Conservation (phyloP, 2,329 filamentous ascomycete genomes). For the Chrysosphaeria jannelii region DNA sequence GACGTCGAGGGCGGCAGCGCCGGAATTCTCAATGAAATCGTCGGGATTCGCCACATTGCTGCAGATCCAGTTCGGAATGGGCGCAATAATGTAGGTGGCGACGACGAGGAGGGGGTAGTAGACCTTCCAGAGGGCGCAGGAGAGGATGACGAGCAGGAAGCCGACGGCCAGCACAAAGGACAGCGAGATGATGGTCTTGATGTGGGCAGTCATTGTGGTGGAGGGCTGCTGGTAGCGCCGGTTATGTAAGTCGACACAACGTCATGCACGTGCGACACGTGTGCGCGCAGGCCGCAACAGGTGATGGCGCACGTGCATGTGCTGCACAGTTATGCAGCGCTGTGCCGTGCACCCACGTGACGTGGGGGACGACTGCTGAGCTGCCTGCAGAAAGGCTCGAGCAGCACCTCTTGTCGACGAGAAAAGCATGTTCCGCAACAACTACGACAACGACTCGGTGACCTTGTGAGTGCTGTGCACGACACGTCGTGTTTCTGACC, state of each 20-base stretch:
- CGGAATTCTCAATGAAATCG: slow-evolving; percentile 72
- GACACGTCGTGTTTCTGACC: slow-evolving; percentile 3
- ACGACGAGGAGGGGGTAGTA: slow-evolving; percentile 92
- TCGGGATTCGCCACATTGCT: slow-evolving; percentile 65
- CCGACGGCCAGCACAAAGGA: slow-evolving; percentile 97
- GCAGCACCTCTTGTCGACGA: slow-evolving; percentile 1
- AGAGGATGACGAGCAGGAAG: slow-evolving; percentile 96
- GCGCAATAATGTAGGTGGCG: slow-evolving; percentile 77
- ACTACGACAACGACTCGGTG: slow-evolving; percentile 99
- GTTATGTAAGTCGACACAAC: neutral
- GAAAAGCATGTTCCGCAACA: slow-evolving; percentile 85
- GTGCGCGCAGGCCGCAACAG: neutral
- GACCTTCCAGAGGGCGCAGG: slow-evolving; percentile 76
- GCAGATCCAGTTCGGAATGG: slow-evolving; percentile 91
- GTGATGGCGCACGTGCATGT: neutral
- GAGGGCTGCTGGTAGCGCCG: too few species aligned
- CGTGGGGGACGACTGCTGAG: slow-evolving; percentile 5
- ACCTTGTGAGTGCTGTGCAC: slow-evolving; percentile 53
- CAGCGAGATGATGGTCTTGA: slow-evolving; percentile 96
- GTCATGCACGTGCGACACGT: neutral
- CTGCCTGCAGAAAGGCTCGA: slow-evolving; percentile 4
- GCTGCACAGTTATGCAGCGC: slow-evolving; percentile 1
- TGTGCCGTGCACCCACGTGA: too few species aligned
- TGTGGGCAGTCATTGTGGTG: slow-evolving; percentile 47
- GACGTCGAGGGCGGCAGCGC: slow-evolving; percentile 68